Base-by-base conservation (phyloP, 352 stramenopile genomes). In the Phytopythium helicoides region DNA sequence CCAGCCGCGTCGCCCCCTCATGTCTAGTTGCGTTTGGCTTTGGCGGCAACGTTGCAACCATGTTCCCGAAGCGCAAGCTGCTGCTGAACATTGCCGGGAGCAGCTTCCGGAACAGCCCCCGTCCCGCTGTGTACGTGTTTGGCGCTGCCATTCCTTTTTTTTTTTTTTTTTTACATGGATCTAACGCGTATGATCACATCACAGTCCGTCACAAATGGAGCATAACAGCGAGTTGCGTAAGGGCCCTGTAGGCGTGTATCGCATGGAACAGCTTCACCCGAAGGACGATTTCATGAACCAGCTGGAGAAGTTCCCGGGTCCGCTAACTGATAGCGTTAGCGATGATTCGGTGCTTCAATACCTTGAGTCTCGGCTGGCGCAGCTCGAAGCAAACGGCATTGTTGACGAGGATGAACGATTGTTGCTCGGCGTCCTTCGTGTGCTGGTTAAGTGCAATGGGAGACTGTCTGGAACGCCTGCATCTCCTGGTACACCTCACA, bases 31-130 rank as follows among this genome's bases (percentile, higher is more conserved):
- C 84, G 8, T 94, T 95, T 55, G 86, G 86, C 23, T 95, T 95
- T 67, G 86, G 86, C 63, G 86, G 86, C 11, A 95, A 91, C 46
- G 67, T 94, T n/a, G 85, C 88, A 45, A 92, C 80, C 7, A 95
- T 95, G 86, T 91, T 94, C 61, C 86, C 86, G 0, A 92, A 91
- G 58, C 74, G 81, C 47, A 94, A 95, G 49, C 47, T 94, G 52
- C 81, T 81, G 5, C 52, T 93, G 21, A 92, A 88, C 48, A 79
- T 75, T 47, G 68, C 72, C 16, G 71, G 68, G 49, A 80, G 61
- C 54, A 58, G 68, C 56, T 64, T 77, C 36, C 79, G 77, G 46
- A 88, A 81, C 64, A 94, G 81, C 35, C 81, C 81, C 35, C 78
- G 78, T 2, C 60, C 58, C 16, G 51, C 59, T 68, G 55, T 61